Evolutionary conservation across 2,329 filamentous ascomycete species (phyloP).

Genomic region (Juglanconis juglandina): DNA sequence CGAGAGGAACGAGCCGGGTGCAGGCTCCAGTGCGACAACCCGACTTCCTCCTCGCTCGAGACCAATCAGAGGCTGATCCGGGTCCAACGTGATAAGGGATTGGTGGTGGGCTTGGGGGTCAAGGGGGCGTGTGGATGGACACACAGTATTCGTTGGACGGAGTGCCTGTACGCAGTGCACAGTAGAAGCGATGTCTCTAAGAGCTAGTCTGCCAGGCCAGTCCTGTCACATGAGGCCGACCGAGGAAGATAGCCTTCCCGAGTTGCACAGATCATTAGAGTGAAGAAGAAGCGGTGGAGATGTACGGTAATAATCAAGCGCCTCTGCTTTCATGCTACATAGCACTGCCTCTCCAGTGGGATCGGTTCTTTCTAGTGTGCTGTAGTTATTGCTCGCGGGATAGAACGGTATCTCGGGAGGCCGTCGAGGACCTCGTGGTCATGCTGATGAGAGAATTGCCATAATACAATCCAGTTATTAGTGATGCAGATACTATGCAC

Average conservation of each 20-base stretch:
- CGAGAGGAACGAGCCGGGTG: not conserved
- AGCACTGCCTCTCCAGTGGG: too few relatives aligned
- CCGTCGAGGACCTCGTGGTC: not conserved
- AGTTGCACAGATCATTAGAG: too few relatives aligned
- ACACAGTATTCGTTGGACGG: not conserved
- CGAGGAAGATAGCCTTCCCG: too few relatives aligned
- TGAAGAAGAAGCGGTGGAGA: too few relatives aligned
- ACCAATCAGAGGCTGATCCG: conserved; percentile 11
- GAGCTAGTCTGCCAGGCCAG: too few relatives aligned
- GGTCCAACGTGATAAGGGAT: conserved; percentile 18
- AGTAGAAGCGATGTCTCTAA: not conserved
- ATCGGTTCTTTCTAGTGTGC: too few relatives aligned
- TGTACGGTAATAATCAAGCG: too few relatives aligned
- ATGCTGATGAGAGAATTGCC: not conserved
- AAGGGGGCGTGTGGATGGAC: not conserved
- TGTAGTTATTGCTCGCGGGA: not conserved
- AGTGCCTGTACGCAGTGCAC: not conserved
- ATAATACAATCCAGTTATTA: too few relatives aligned
- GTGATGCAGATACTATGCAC: not conserved
- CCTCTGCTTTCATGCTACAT: too few relatives aligned
- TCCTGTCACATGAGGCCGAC: too few relatives aligned
- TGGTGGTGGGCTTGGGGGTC: not conserved
- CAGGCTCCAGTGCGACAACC: not conserved
- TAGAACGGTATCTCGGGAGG: not conserved
- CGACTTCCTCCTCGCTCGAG: not conserved